These are phyloP conservation scores for Heimioporus sp. DNA, from an alignment of 768 basidiomycete genomes.

Conservation along the genomic window DNA sequence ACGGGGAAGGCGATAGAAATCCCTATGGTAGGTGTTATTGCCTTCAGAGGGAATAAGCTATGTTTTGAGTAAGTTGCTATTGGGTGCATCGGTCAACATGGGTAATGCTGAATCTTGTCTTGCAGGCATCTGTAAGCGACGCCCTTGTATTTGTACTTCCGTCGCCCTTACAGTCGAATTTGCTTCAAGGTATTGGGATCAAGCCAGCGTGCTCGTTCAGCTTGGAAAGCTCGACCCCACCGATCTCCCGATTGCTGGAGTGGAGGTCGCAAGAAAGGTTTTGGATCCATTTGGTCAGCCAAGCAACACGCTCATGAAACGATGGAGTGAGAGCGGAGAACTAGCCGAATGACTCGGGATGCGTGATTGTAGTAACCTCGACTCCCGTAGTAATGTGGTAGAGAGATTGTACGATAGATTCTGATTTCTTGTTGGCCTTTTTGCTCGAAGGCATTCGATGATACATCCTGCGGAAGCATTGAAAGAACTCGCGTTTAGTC, in stretches of 20 bases:
- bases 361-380: no score
- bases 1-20: slow-evolving; percentile 40
- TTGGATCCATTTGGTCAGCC: slow-evolving; percentile 41
- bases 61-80: slow-evolving; percentile 37
- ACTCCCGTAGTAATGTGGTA: no score
- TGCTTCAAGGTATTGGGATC: slow-evolving; percentile 7
- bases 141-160: no score
- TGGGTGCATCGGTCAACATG: background rate
- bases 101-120: background rate
- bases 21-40: slow-evolving; percentile 44
- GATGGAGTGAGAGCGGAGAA: slow-evolving; percentile 36
- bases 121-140: background rate
- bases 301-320: slow-evolving; percentile 36
- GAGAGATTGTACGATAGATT: no score
- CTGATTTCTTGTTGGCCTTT: no score
- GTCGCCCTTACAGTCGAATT: no score
- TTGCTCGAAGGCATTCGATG: no score
- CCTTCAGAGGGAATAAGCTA: slow-evolving; percentile 48
- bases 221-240: slow-evolving; percentile 34
- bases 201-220: slow-evolving; percentile 47
- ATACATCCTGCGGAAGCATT: no score
- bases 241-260: slow-evolving; percentile 37
- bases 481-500: no score
- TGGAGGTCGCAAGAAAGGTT: slow-evolving; percentile 40
- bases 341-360: background rate